Base-by-base conservation (phyloP, 1,284 basidiomycete genomes). In the Leccinum griseonigrum region DNA sequence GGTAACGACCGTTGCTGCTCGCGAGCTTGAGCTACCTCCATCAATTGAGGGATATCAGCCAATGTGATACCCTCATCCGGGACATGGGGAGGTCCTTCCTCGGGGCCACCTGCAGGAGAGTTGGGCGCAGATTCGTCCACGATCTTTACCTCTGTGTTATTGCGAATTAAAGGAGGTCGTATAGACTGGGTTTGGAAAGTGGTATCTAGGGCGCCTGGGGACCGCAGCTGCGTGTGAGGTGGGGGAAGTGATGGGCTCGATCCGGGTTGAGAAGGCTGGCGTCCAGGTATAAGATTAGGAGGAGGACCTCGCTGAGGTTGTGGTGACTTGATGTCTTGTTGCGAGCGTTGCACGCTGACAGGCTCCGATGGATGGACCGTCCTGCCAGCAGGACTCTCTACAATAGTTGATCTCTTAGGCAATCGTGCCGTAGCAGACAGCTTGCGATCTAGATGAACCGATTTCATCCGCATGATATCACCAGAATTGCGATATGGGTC, bases 401-500 rank as follows among this genome's bases (percentile, higher is more conserved):
- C 91, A 43, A 99, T 90, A 3, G 94, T 98, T 18, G 96, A 98
- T 51, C 95, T 89, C 75, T 94, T 96, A 4, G 97, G 95, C 64
- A 97, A 75, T 54, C 91, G 87, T 14, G 96, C 94, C 11, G 94
- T 95, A 57, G 93, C 95, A 43, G 95, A 97, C 56, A 96, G 80
- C 76, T 98, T 98, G 61, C 97, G 90, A 76, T 98, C 95, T 22
- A 99, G 83, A 72, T 95, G 93, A 51, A 95, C 92, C 8, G 87
- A 87, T 78, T 95, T 97, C 85, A 97, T 92, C 36, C 93, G 88
- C 85, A 97, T 95, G 74, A 97, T 93, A 69, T 98, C 96, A 67
- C 81, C 85, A 59, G 90, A 91, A 69, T 93, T 93, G 48, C 92
- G 86, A 77, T 95, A 95, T 2, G 90, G 85, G 70, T 91, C 87